Conservation (phyloP, 768 basidiomycete species). For the Hygrophorus russula region DNA sequence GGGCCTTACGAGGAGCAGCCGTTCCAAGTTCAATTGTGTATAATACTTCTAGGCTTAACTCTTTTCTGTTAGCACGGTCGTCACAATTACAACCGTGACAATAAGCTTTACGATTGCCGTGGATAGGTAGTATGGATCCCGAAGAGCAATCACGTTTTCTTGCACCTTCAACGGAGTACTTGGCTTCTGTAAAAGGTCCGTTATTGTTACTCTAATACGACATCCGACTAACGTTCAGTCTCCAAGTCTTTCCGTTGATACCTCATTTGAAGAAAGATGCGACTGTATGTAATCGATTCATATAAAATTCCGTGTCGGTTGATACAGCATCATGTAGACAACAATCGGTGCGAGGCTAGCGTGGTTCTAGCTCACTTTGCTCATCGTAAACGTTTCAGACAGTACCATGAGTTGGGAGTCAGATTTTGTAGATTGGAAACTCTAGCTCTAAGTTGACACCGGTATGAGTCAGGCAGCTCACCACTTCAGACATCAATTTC, state of each 20-base stretch:
- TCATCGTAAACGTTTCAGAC: slow-evolving; percentile 29
- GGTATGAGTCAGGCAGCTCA: slow-evolving; percentile 47
- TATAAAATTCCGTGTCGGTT: background rate
- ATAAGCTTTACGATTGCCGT: too few relatives aligned
- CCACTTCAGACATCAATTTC: slow-evolving; percentile 76
- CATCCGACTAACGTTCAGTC: slow-evolving; percentile 31
- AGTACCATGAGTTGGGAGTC: slow-evolving; percentile 74
- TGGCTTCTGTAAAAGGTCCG: too few relatives aligned
- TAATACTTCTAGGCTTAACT: too few relatives aligned
- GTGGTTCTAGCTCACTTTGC: slow-evolving; percentile 6
- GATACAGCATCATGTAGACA: slow-evolving; percentile 16
- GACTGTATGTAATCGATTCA: slow-evolving; percentile 31
- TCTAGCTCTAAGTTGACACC: background rate
- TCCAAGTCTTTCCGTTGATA: slow-evolving; percentile 77
- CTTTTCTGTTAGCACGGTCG: too few relatives aligned
- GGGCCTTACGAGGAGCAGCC: too few relatives aligned
- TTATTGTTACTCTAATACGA: too few relatives aligned
- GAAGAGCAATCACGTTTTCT: slow-evolving; percentile 33
- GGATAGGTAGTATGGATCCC: slow-evolving; percentile 26
- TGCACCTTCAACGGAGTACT: slow-evolving; percentile 40
- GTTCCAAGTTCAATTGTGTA: too few relatives aligned
- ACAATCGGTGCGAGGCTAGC: slow-evolving; percentile 27
- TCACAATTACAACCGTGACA: too few relatives aligned
- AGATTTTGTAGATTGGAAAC: slow-evolving; percentile 19
- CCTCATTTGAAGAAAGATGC: slow-evolving; percentile 61